Base-by-base conservation (phyloP, 2,329 filamentous ascomycete species). In the Daldinia sp. region DNA sequence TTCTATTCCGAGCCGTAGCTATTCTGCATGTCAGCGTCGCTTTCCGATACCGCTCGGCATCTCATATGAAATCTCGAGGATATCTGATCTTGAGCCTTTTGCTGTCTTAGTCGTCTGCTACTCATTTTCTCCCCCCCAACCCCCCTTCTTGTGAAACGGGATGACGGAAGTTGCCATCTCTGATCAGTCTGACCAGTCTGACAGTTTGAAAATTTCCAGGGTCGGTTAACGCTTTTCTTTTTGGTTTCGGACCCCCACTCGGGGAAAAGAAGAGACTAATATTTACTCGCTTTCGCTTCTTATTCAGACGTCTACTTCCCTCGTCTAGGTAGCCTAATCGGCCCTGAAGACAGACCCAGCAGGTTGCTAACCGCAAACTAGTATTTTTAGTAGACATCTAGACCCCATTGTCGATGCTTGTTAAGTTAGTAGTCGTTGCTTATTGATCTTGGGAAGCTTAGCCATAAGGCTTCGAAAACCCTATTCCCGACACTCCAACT, bases 41-140 rank as follows among this genome's bases (percentile, higher is more conserved):
- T 29, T 61, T 61, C 64, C 64, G 64, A 67, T 64, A 47, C 64
- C 64, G 64, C 64, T 61, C 64, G 45, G 61, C 61, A 67, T 51
- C 58, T 58, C 49, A 41, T 53, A 17, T 56, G 25, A 39, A 41
- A 50, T 55, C 29, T 64, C 21, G 45, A 56, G 23, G 21, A 48
- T 48, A 25, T 30, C 2, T 32, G 27, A 48, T 48, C 27, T 30
- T 19, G 10, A 7, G 4, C n/a, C 8, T 29, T 4, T 8, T 41
- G 23, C 21, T 25, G 6, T 45, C 21, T 27, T 27, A 27, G 21
- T 25, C 39, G 39, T 45, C 21, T 17, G 4, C n/a, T 25, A 8
- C 29, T 29, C 35, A 17, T 39, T 29, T 29, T 39, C 15, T 35
- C 4, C 4, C n/a, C 21, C 34, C 23, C 17, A 17, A 29, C 15